Evolutionary conservation across 352 stramenopile species (phyloP).

Genomic region (Phytophthora sp.): DNA sequence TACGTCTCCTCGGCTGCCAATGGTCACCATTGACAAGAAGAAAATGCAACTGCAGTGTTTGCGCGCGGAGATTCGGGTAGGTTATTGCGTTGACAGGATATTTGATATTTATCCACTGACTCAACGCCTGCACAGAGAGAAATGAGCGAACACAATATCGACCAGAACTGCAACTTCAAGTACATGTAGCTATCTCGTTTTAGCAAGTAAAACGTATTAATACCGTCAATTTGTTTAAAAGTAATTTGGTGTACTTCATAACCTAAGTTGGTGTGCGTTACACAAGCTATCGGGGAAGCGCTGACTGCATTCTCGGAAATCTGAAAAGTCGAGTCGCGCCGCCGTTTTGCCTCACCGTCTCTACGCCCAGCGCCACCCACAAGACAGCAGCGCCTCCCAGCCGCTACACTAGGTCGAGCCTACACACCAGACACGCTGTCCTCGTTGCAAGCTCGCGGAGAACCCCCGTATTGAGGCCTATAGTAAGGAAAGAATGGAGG

Average conservation of each 20-base stretch:
- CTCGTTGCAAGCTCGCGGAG: not conserved
- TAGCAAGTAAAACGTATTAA: too few species aligned
- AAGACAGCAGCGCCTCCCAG: not conserved
- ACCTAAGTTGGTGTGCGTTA: constrained; percentile 8
- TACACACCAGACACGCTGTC: not conserved
- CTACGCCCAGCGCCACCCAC: not conserved
- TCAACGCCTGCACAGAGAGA: constrained; percentile 18
- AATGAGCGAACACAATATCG: constrained; percentile 31
- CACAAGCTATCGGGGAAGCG: constrained; percentile 3
- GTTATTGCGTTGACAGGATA: constrained; percentile 1
- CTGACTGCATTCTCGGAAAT: constrained; percentile 21
- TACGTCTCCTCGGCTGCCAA: constrained; percentile 3
- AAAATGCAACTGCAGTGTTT: constrained; percentile 56
- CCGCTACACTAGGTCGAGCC: not conserved
- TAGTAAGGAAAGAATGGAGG: constrained; percentile 57
- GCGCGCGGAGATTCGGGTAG: constrained; percentile 51
- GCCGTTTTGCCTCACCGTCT: constrained; percentile 4
- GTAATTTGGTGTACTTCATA: not conserved
- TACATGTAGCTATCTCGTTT: not conserved
- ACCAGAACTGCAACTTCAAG: constrained; percentile 1
- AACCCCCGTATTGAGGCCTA: constrained; percentile 10
- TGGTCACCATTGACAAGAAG: constrained; percentile 52
- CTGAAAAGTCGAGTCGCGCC: constrained; percentile 31
- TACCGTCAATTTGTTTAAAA: too few species aligned
- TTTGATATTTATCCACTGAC: not conserved